Evolutionary conservation across 257 asterid species (phyloP).

Genomic region (Coffea canephora): DNA sequence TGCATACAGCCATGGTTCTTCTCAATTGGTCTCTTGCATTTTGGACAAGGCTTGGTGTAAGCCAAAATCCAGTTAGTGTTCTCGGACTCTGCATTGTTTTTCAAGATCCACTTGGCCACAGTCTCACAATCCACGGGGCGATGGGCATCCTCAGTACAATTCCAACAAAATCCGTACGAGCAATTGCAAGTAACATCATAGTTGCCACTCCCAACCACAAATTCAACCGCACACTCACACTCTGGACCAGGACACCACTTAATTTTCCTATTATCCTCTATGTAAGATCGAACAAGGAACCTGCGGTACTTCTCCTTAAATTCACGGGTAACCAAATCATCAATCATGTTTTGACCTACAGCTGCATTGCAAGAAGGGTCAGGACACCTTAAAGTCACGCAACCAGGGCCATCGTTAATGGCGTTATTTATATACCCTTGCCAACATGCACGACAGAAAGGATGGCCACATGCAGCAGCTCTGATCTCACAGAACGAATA

Average conservation of each 20-base stretch:
- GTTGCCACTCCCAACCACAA: constrained; percentile 71
- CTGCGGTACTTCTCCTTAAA: constrained; percentile 69
- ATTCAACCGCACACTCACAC: constrained; percentile 83
- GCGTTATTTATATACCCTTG: constrained; percentile 78
- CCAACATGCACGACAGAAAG: constrained; percentile 82
- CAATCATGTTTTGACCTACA: constrained; percentile 73
- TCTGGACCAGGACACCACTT: constrained; percentile 99
- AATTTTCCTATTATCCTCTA: constrained; percentile 82
- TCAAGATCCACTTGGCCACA: constrained; percentile 84
- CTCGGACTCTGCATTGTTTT: constrained; percentile 96
- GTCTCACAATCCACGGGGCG: constrained; percentile 96
- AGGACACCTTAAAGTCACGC: constrained; percentile 88
- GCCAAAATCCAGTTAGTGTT: constrained; percentile 99
- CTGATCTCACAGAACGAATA: constrained; percentile 35
- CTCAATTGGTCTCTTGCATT: constrained; percentile 99
- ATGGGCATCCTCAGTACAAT: constrained; percentile 97
- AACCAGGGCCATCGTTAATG: constrained; percentile 88
- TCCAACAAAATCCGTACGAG: constrained; percentile 86
- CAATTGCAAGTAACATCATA: constrained; percentile 90
- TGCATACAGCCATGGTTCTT: constrained; percentile 99
- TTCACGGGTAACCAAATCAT: constrained; percentile 43
- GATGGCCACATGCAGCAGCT: constrained; percentile 71
- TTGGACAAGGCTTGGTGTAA: constrained; percentile 98
- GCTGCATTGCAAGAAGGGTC: constrained; percentile 82
- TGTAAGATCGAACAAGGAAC: constrained; percentile 78